Conservation (phyloP, 2,329 filamentous ascomycete genomes). For the Verticillium longisporum region DNA sequence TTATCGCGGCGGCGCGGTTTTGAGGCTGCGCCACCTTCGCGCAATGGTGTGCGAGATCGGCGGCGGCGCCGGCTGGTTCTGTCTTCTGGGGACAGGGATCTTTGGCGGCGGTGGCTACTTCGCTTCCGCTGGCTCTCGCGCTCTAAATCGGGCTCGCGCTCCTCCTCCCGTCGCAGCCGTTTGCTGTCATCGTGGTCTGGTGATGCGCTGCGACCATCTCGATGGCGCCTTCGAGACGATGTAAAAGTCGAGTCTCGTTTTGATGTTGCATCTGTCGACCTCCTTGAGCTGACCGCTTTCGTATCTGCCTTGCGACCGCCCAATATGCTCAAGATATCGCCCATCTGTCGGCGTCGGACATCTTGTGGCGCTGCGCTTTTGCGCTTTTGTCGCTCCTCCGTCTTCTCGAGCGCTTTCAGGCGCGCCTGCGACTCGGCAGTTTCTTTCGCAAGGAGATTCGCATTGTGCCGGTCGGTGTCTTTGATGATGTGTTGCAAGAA, state of each 20-base stretch:
- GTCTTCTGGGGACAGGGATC: constrained; percentile 24
- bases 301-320: constrained; percentile 24
- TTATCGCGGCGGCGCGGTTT: constrained; percentile 9
- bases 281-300: constrained; percentile 7
- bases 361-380: constrained; percentile 40
- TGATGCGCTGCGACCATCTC: constrained; percentile 6
- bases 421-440: constrained; percentile 69
- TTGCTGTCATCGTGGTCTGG: constrained; percentile 3
- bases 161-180: constrained; percentile 2
- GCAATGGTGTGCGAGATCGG: constrained; percentile 20
- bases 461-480: constrained; percentile 84
- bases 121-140: constrained; percentile 8
- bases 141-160: constrained; percentile 4
- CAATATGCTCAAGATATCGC: constrained; percentile 53
- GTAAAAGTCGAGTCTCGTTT: not conserved
- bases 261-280: not conserved
- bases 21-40: not conserved
- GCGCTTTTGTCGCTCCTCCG: constrained; percentile 37
- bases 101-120: constrained; percentile 9
- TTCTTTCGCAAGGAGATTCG: constrained; percentile 76
- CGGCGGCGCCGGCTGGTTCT: constrained; percentile 16
- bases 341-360: constrained; percentile 51
- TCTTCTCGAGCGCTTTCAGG: constrained; percentile 52
- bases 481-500: constrained; percentile 86
- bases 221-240: constrained; percentile 2